Conservation (phyloP, 371 early-diverging fungal species). For the Batkoa obscura region DNA sequence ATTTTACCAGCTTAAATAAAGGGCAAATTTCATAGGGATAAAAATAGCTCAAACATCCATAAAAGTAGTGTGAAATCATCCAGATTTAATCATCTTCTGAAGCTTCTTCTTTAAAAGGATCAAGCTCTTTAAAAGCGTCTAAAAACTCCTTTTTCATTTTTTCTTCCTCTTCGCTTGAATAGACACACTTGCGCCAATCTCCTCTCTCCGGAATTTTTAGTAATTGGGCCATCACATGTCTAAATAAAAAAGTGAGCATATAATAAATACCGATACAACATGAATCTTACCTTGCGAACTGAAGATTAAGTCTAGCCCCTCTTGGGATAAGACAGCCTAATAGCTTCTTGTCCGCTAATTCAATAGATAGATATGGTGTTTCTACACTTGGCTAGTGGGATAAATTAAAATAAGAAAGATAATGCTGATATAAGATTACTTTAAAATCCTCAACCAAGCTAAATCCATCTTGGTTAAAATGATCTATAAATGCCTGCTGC, state of each 20-base stretch:
- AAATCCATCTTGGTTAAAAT: too few relatives aligned
- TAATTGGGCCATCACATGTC: constrained; percentile 34
- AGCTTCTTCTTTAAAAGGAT: constrained; percentile 7
- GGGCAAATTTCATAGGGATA: too few relatives aligned
- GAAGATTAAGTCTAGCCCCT: constrained; percentile 32
- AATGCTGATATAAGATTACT: constrained; percentile 16
- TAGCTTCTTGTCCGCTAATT: constrained; percentile 27
- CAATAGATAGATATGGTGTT: constrained; percentile 37
- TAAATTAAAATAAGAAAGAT: constrained; percentile 14
- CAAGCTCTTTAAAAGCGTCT: constrained; percentile 27
- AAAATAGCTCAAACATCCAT: too few relatives aligned
- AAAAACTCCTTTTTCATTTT: constrained; percentile 25
- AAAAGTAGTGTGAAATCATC: too few relatives aligned
- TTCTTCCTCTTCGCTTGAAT: constrained; percentile 36
- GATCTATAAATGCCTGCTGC: constrained; percentile 11
- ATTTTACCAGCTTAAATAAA: too few relatives aligned
- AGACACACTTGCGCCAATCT: constrained; percentile 50
- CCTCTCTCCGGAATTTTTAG: constrained; percentile 37
- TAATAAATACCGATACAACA: too few relatives aligned
- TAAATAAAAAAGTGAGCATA: too few relatives aligned
- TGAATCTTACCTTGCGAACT: constrained; percentile 49
- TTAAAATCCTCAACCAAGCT: too few relatives aligned
- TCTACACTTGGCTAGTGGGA: constrained; percentile 19
- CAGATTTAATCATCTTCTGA: too few relatives aligned
- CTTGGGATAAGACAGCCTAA: constrained; percentile 23